Evolutionary conservation across 495 filamentous ascomycete genomes (phyloP).

Genomic region (Aspergillus heteromorphus): DNA sequence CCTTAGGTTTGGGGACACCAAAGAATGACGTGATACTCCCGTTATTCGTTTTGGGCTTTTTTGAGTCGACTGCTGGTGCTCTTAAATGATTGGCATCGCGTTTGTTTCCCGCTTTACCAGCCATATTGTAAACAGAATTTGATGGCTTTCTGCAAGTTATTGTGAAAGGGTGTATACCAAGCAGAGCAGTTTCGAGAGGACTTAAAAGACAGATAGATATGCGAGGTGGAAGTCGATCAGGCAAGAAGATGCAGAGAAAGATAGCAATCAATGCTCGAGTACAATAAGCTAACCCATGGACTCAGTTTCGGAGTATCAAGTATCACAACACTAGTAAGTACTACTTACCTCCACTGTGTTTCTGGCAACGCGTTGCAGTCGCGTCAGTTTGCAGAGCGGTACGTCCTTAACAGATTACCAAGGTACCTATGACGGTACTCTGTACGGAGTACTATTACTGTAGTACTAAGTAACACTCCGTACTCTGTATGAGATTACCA

Average conservation of each 20-base stretch:
- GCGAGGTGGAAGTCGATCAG: too few relatives aligned
- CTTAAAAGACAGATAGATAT: too few relatives aligned
- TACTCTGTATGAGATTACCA: too few relatives aligned
- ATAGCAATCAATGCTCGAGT: too few relatives aligned
- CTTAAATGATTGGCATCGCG: slow-evolving; percentile 32
- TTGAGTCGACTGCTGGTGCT: slow-evolving; percentile 20
- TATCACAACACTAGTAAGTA: too few relatives aligned
- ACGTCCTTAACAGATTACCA: too few relatives aligned
- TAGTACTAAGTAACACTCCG: neutral
- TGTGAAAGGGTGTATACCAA: neutral
- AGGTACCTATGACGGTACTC: too few relatives aligned
- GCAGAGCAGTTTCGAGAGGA: neutral
- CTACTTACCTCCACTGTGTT: too few relatives aligned
- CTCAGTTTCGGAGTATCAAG: too few relatives aligned
- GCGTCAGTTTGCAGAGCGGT: too few relatives aligned
- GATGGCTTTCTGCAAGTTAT: neutral
- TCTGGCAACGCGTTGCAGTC: too few relatives aligned
- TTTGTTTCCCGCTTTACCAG: slow-evolving; percentile 26
- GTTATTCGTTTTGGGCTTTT: slow-evolving; percentile 63
- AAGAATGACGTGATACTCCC: slow-evolving; percentile 64
- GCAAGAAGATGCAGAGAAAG: neutral
- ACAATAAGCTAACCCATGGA: too few relatives aligned
- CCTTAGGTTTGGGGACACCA: slow-evolving; percentile 45
- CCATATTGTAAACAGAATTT: slow-evolving; percentile 19
- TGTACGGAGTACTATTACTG: neutral